Conservation (phyloP, 495 filamentous ascomycete species). For the Tuber microsphaerosporum region DNA sequence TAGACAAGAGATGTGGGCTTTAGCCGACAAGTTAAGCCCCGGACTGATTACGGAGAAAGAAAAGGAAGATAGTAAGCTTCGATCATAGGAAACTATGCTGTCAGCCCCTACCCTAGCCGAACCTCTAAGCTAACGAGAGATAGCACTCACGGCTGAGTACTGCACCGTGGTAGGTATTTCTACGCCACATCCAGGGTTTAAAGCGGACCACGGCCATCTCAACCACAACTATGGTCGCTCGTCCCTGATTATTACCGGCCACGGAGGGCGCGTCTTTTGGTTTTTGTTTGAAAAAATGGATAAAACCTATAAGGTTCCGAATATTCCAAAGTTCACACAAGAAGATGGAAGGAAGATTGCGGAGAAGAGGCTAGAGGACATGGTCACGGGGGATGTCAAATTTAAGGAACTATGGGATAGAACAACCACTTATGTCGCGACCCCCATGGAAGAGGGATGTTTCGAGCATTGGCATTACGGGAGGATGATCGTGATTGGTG, state of each 20-base stretch:
- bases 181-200: conserved; percentile 18
- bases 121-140: not conserved
- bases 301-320: conserved; percentile 41
- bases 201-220: conserved; percentile 8
- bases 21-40: conserved; percentile 19
- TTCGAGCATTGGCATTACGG: conserved; percentile 44
- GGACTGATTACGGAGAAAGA: conserved; percentile 17
- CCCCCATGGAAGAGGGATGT: conserved; percentile 45
- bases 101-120: not conserved
- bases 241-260: conserved; percentile 13
- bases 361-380: conserved; percentile 38
- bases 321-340: conserved; percentile 44
- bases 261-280: conserved; percentile 24
- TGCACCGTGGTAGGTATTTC: conserved; percentile 35
- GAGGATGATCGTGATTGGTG: conserved; percentile 46
- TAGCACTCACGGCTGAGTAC: conserved; percentile 34
- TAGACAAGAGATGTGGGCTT: conserved; percentile 26
- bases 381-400: conserved; percentile 17
- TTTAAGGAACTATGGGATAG: conserved; percentile 44
- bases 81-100: not conserved
- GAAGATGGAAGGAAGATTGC: conserved; percentile 42
- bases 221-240: conserved; percentile 15
- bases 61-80: conserved; percentile 14
- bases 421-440: conserved; percentile 30
- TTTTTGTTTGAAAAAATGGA: conserved; percentile 46